A percentile compares a stretch with the other conserved stretches of the same genome.
Evolutionary conservation across 148 eudicot species (phyloP).

Genomic region (Rhododendron ovatum): DNA sequence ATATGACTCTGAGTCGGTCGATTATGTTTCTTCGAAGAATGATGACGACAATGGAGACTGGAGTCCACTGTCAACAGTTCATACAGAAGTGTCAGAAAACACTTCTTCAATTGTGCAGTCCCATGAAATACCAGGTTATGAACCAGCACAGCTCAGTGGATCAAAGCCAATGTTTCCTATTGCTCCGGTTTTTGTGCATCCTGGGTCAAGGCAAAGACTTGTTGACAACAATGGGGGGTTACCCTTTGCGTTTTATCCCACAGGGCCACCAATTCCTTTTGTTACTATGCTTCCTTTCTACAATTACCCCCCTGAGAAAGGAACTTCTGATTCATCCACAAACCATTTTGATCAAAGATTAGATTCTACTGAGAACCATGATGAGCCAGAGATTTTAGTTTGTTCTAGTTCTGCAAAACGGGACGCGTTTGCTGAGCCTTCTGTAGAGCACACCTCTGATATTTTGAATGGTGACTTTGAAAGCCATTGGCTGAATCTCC

Average conservation of each 20-base stretch:
- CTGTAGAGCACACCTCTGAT: slow-evolving; percentile 36
- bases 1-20: slow-evolving; percentile 13
- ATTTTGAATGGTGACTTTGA: slow-evolving; percentile 48
- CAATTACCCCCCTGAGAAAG: slow-evolving; percentile 26
- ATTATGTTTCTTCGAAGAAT: slow-evolving; percentile 20
- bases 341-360: slow-evolving; percentile 11
- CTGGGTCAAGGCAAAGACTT: slow-evolving; percentile 30
- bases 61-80: slow-evolving; percentile 22
- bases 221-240: slow-evolving; percentile 26
- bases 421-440: slow-evolving; percentile 15
- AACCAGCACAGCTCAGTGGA: slow-evolving; percentile 17
- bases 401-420: slow-evolving; percentile 15
- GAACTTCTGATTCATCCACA: slow-evolving; percentile 8
- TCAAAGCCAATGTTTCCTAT: slow-evolving; percentile 28
- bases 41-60: slow-evolving; percentile 24
- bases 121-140: slow-evolving; percentile 23
- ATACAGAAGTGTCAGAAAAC: slow-evolving; percentile 13
- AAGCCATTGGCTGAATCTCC: slow-evolving; percentile 55
- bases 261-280: slow-evolving; percentile 44
- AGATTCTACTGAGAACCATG: slow-evolving; percentile 19
- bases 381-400: slow-evolving; percentile 18
- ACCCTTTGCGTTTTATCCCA: slow-evolving; percentile 40
- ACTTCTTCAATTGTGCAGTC: slow-evolving; percentile 17
- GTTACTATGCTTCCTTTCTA: slow-evolving; percentile 43
- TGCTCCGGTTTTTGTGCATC: slow-evolving; percentile 26